phyloP scores from a whole-genome alignment of 495 filamentous ascomycete genomes.

The Hyphodiscus hymeniophilus region DNA sequence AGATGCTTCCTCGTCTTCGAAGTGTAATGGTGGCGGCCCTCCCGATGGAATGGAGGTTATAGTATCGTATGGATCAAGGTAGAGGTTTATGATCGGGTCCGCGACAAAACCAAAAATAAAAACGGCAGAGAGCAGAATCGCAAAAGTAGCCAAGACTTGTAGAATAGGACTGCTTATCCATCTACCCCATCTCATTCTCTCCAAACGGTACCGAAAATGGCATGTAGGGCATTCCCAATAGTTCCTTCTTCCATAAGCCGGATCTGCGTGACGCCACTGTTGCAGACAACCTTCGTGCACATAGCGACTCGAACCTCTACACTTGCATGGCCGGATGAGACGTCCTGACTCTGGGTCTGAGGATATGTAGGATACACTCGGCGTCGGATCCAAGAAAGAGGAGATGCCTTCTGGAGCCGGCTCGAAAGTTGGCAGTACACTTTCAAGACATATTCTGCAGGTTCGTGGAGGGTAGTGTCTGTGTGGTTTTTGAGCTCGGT shows the following conservation, averaged over 20 bases:
- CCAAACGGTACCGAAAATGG: conserved; percentile 72
- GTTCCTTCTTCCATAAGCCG: conserved; percentile 53
- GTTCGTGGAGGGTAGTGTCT: conserved; percentile 58
- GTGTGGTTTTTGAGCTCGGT: conserved; percentile 25
- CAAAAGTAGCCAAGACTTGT: conserved; percentile 57
- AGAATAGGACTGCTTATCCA: conserved; percentile 60
- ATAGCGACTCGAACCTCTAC: conserved; percentile 86
- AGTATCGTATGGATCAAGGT: conserved; percentile 60
- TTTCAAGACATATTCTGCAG: conserved; percentile 91
- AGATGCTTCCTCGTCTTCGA: conserved; percentile 33
- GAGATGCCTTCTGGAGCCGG: conserved; percentile 51
- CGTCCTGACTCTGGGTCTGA: conserved; percentile 67
- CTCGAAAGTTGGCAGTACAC: conserved; percentile 68
- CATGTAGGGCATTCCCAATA: conserved; percentile 90
- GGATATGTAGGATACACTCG: conserved; percentile 68
- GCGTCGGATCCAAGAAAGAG: conserved; percentile 50
- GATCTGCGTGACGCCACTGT: conserved; percentile 72
- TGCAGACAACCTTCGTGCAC: conserved; percentile 93
- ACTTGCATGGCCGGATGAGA: conserved; percentile 85
- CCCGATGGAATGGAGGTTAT: conserved; percentile 28
- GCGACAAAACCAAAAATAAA: conserved; percentile 80
- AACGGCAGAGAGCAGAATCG: conserved; percentile 59
- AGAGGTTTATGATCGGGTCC: conserved; percentile 86
- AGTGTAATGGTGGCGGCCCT: conserved; percentile 24
- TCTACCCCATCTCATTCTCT: conserved; percentile 65